Evolutionary conservation across 768 basidiomycete genomes (phyloP), one percentile per base, ranked within the genome.

Genomic region (Suillus variegatus): DNA sequence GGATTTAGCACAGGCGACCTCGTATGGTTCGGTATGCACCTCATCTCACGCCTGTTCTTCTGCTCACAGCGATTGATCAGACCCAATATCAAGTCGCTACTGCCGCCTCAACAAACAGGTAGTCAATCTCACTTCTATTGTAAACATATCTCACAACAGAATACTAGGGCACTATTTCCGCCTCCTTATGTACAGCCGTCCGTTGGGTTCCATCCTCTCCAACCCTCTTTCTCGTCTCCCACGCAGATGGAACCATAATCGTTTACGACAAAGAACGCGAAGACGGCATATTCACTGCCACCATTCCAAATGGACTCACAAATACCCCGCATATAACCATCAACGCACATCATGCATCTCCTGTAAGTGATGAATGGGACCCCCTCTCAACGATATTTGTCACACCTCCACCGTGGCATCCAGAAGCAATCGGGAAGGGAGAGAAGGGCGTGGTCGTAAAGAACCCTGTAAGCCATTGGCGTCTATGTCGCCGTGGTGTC

Each of bases 1-100:
- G 97, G 97, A 6, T 98, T 97, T 74, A 85, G 82, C 67, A 93
- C 95, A 0, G 97, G 97, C n/a, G 97, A 99, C 79, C 81, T 99
- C 44, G 79, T 99, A 58, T 99, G 97, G 97, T 82, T 99, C 63
- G 96, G 96, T 92, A 67, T 68, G 84, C 16, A 46, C 57, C 14
- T 32, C 58, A 58, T 75, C 51, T n/a, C 60, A 35, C 52, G 41
- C 55, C 28, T 65, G 9, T 63, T 36, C 54, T 46, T 18, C 70
- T 44, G 65, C 65, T 65, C 36, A 52, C 58, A 40, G 36, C 38
- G 44, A 51, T 32, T 41, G 49, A 49, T 25, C 66, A 94, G 93
- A 95, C 76, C 91, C 91, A 18, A 88, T 94, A 67, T 84, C 86
- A 28, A 88, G 87, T 22, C 88, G 92, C 41, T 95, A 95, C 69